Base-by-base conservation (phyloP, 225 moss, liverwort and hornwort species). In the Lunularia cruciata region DNA sequence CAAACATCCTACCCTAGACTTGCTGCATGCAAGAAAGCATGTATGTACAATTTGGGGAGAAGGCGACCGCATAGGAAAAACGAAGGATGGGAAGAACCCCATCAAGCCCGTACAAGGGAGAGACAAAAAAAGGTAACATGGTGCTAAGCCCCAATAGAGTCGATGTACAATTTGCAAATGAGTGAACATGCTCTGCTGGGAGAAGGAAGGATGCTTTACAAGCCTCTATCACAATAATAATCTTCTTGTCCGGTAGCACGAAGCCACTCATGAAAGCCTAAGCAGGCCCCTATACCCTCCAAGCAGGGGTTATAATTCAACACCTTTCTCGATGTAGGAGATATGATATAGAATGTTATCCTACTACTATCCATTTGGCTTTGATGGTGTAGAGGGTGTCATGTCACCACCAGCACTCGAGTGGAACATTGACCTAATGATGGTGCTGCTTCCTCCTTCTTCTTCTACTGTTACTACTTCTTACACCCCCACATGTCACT, bases 191-290 rank as follows among this genome's bases (percentile, higher is more conserved):
- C 47, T 47, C 19, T 19, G 47, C 19, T 47, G 47, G 47, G 19
- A 47, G 47, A 47, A 47, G 47, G 47, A 47, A 47, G 47, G 47
- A 47, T 47, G 47, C 47, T 47, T 47, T 47, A 47, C 19, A 47
- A 47, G 47, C 47, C 47, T 14, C n/a, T n/a, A n/a, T n/a, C n/a
- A 47, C 19, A 14, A 47, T 47, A 14, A 47, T 47, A 47, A 47
- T 14, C 47, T 47, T 47, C 47, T 47, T 6, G 47, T 47, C 47
- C 19, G 47, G 6, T 47, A 47, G 47, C 19, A 47, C n/a, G n/a
- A n/a, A n/a, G n/a, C n/a, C n/a, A n/a, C 47, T 47, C 47, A 47
- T 47, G 47, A 14, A 47, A 19, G 47, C 47, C 47, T 47, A 47
- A 47, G 47, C 19, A 47, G 19, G 47, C 19, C 15, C 13, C 47